A percentile compares a stretch with the other conserved stretches of the same genome.
These are phyloP conservation scores for Nigrospora sphaerica DNA, from an alignment of 2,329 filamentous ascomycete genomes.

Conservation along the genomic window DNA sequence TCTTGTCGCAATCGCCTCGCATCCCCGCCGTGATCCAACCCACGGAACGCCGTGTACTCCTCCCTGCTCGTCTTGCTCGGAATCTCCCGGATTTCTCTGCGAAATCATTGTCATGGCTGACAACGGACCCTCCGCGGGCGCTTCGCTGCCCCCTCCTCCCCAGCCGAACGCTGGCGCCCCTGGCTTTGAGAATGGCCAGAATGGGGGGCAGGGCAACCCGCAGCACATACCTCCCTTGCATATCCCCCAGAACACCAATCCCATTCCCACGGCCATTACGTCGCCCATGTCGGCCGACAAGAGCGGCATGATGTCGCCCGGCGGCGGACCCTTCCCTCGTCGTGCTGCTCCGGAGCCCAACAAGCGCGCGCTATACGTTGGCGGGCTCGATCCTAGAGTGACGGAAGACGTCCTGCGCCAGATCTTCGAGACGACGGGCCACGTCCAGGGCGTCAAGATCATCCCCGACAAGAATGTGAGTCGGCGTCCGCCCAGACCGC, in stretches of 20 bases:
- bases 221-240: slow-evolving; percentile 84
- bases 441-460: slow-evolving; percentile 98
- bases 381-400: slow-evolving; percentile 87
- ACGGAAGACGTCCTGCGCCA: slow-evolving; percentile 95
- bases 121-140: slow-evolving; percentile 53
- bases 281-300: slow-evolving; percentile 67
- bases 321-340: slow-evolving; percentile 73
- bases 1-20: no score
- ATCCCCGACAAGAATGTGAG: slow-evolving; percentile 99
- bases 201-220: slow-evolving; percentile 60
- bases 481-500: slow-evolving; percentile 15
- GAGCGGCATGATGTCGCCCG: slow-evolving; percentile 72
- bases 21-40: no score
- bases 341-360: slow-evolving; percentile 96
- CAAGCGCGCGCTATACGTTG: slow-evolving; percentile 94
- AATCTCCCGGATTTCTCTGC: no score
- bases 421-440: slow-evolving; percentile 97
- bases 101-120: slow-evolving; percentile 61
- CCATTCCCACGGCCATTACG: slow-evolving; percentile 86
- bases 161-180: slow-evolving; percentile 64
- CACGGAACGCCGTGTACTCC: no score
- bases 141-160: slow-evolving; percentile 63
- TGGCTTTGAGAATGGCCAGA: slow-evolving; percentile 71
- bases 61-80: no score
- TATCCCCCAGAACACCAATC: slow-evolving; percentile 94